Evolutionary conservation across 2,329 filamentous ascomycete genomes (phyloP).

Genomic region (Tolypocladium pustulatum): DNA sequence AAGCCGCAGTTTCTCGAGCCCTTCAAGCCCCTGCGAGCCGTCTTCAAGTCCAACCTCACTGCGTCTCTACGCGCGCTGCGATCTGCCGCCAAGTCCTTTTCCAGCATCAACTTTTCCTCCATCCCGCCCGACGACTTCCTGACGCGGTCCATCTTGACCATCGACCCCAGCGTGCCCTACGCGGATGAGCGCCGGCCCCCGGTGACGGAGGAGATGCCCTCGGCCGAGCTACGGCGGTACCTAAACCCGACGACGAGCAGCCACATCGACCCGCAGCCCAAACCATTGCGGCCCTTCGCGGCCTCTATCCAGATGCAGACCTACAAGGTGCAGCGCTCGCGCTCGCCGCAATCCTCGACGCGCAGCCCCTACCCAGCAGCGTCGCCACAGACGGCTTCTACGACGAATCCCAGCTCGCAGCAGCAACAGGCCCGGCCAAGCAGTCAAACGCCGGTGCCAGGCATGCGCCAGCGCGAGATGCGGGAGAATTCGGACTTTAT

Average conservation of each 20-base stretch:
- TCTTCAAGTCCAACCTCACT: slow-evolving; percentile 60
- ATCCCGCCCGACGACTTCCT: slow-evolving; percentile 58
- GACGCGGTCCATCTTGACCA: slow-evolving; percentile 56
- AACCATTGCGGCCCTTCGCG: slow-evolving; percentile 33
- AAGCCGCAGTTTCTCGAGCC: slow-evolving; percentile 23
- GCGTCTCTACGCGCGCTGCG: slow-evolving; percentile 54
- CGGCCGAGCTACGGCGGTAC: slow-evolving; percentile 55
- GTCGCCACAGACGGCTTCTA: slow-evolving; percentile 18
- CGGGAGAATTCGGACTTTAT: slow-evolving; percentile 63
- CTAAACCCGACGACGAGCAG: slow-evolving; percentile 49
- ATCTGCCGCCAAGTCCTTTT: slow-evolving; percentile 54
- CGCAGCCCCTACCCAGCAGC: slow-evolving; percentile 21
- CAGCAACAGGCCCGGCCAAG: slow-evolving; percentile 7
- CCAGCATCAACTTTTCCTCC: slow-evolving; percentile 50
- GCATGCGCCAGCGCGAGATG: slow-evolving; percentile 53
- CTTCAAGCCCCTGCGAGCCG: slow-evolving; percentile 42
- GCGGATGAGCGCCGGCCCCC: slow-evolving; percentile 58
- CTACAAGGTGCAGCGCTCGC: slow-evolving; percentile 48
- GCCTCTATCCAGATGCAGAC: slow-evolving; percentile 65
- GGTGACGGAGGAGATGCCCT: slow-evolving; percentile 51
- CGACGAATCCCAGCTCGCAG: slow-evolving; percentile 16
- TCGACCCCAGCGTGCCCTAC: slow-evolving; percentile 55
- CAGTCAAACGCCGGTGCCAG: slow-evolving; percentile 21
- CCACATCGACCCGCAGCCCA: slow-evolving; percentile 19
- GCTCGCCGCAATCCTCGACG: slow-evolving; percentile 21